Evolutionary conservation across 2,329 filamentous ascomycete genomes (phyloP).

Genomic region (Aspergillus pseudotamarii): DNA sequence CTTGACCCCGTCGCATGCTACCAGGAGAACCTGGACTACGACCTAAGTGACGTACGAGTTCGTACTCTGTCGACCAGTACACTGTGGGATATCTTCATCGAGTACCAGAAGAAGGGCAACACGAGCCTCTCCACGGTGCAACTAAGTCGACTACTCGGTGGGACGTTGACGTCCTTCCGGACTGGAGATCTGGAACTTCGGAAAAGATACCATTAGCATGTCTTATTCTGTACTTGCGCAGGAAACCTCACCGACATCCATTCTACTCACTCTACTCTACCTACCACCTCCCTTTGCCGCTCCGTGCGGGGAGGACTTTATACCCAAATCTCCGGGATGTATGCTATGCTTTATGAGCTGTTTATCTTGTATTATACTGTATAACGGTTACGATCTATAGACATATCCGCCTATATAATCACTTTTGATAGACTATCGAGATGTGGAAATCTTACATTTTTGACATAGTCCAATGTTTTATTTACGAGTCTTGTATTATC

Average conservation of each 20-base stretch:
- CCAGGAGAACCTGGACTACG: constrained; percentile 38
- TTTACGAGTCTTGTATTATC: neutral
- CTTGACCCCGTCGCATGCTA: constrained; percentile 26
- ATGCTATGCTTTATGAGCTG: neutral
- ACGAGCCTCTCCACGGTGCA: constrained; percentile 24
- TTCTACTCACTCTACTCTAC: neutral
- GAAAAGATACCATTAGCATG: constrained; percentile 4
- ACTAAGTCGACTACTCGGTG: constrained; percentile 33
- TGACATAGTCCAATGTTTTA: no score
- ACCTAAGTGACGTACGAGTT: constrained; percentile 34
- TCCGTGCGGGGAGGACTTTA: neutral
- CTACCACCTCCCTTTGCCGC: neutral
- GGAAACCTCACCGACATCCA: neutral
- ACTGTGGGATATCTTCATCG: constrained; percentile 39
- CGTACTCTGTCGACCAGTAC: constrained; percentile 33
- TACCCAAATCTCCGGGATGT: neutral
- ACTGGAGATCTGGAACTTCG: constrained; percentile 16
- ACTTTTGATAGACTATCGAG: neutral
- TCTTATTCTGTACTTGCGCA: neutral
- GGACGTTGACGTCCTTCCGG: constrained; percentile 31
- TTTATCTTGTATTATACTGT: neutral
- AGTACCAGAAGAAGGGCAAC: constrained; percentile 39
- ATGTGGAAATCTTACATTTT: neutral
- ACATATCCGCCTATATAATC: neutral
- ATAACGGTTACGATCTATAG: neutral